Evolutionary conservation across 2,329 filamentous ascomycete genomes (phyloP).

Genomic region (Pseudogymnoascus sp.): DNA sequence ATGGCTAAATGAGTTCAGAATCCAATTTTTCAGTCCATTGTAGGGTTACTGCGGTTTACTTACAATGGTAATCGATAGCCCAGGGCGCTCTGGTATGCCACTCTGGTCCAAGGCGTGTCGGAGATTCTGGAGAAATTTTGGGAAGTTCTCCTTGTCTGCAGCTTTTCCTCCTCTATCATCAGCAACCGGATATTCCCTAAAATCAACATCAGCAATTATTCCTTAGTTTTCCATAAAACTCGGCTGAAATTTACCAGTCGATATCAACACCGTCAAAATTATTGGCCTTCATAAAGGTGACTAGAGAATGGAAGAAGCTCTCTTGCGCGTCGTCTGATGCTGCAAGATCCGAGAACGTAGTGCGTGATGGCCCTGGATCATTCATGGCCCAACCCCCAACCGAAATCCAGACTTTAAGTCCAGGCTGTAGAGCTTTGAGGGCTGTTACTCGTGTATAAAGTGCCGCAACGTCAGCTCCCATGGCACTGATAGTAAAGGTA

Average conservation of each 20-base stretch:
- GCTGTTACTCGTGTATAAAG: slow-evolving; percentile 20
- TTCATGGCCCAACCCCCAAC: slow-evolving; percentile 36
- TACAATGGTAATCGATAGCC: neutral
- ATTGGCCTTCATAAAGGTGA: slow-evolving; percentile 33
- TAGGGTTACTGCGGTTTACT: neutral
- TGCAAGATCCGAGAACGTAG: slow-evolving; percentile 28
- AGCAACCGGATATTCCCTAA: slow-evolving; percentile 27
- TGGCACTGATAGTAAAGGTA: slow-evolving; percentile 22
- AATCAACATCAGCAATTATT: neutral
- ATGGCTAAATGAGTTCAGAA: slow-evolving; percentile 12
- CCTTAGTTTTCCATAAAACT: neutral
- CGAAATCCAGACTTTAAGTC: slow-evolving; percentile 26
- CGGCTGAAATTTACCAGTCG: slow-evolving; percentile 29
- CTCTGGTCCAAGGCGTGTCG: neutral
- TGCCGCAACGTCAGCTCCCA: slow-evolving; percentile 13
- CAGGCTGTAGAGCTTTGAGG: slow-evolving; percentile 24
- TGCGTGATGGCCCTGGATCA: slow-evolving; percentile 22
- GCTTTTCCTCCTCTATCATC: slow-evolving; percentile 30
- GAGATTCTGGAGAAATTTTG: slow-evolving; percentile 19
- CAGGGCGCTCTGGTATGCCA: neutral
- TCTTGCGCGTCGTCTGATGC: slow-evolving; percentile 21
- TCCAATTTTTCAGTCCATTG: neutral
- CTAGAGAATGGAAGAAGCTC: slow-evolving; percentile 30
- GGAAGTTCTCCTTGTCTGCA: slow-evolving; percentile 30
- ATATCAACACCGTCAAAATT: slow-evolving; percentile 37